Evolutionary conservation across 2,329 filamentous ascomycete genomes (phyloP), one percentile per base, ranked within the genome.

Genomic region (Sporothrix pallida): DNA sequence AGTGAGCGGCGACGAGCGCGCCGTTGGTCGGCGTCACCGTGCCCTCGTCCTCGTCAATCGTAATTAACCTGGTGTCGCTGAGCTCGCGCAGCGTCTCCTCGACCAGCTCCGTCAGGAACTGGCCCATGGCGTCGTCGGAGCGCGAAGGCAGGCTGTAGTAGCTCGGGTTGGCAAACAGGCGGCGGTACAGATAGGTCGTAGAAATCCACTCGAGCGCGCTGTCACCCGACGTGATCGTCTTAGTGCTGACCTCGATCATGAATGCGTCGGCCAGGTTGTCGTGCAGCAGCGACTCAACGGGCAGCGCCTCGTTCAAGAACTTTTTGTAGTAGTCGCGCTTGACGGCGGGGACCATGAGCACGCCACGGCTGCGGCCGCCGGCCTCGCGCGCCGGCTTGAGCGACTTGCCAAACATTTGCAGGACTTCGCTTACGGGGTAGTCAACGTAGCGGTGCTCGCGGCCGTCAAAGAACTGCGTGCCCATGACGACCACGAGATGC

Each of bases 241-340:
- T 95, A 20, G 94, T 97, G 85, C 94, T 98, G 79, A 98, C 94
- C 82, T 99, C 96, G 0, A 95, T 95, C 62, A 99, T 95, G 78
- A 99, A 98, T 0, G 94, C 95, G 83, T 99, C 97, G 78, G 97
- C 94, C 48, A 99, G 87, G 82, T 94, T 97, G 73, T 93, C 91
- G 80, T 97, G 93, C 46, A 99, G 87, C 81, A 97, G 94, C 76
- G 94, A 97, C 84, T 99, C 96, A 31, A 99, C 94, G 0, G 96
- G 96, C 58, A 99, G 86, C 23, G 96, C 96, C 82, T 99, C 97
- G 78, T 96, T 95, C 77, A 99, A 84, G 86, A 99, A 99, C 83
- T 99, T 99, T 84, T 96, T 97, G 88, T 98, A 99, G 83, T 97
- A 99, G 76, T 98, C 95, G 52, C 96, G 91, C 87, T 97, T 98